Evolutionary conservation across 192 early-diverging fungal species (phyloP), one percentile per base, ranked within the genome.

Genomic region (Backusella macrospora): DNA sequence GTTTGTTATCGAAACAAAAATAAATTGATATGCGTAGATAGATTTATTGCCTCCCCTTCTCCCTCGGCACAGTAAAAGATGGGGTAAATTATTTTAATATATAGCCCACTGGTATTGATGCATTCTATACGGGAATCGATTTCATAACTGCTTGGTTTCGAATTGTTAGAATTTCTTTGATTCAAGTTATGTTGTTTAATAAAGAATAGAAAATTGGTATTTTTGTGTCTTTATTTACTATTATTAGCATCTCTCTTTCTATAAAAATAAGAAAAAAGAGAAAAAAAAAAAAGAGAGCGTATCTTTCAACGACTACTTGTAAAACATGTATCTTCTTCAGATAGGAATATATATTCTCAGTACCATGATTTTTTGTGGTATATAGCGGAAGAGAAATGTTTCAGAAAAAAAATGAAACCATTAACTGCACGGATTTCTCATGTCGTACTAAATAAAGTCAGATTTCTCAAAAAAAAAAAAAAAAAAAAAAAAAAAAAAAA

Each of bases 341-440:
- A 52, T 52, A 52, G 49, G 49, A 52, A 52, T 52, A 52, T 34
- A 34, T 52, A 52, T 52, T 52, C 47, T 18, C 47, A 49, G 47
- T 49, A 18, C 7, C 47, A 48, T 15, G n/a, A 23, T 52, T 52
- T n/a, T 52, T 9, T 18, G 49, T 8, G n/a, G 29, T 34, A 1
- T 34, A 34, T 34, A 34, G 29, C 29, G 29, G 29, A n/a, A 52
- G 18, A 52, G n/a, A 52, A 52, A 52, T 49, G 47, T 49, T 49
- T 49, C 47, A 49, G n/a, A 52, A 52, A 52, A 52, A 34, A 34
- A 34, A 34, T 52, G 49, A 52, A 52, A 52, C 49, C 49, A 23
- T 18, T 52, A 52, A 2, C 9, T 7, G 18, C 49, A 52, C 18
- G 16, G 49, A 23, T 1, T 18, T n/a, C 18, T 52, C 16, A 9